phyloP scores from a whole-genome alignment of 1,139 yeast species.

The Blastobotrys elegans region DNA sequence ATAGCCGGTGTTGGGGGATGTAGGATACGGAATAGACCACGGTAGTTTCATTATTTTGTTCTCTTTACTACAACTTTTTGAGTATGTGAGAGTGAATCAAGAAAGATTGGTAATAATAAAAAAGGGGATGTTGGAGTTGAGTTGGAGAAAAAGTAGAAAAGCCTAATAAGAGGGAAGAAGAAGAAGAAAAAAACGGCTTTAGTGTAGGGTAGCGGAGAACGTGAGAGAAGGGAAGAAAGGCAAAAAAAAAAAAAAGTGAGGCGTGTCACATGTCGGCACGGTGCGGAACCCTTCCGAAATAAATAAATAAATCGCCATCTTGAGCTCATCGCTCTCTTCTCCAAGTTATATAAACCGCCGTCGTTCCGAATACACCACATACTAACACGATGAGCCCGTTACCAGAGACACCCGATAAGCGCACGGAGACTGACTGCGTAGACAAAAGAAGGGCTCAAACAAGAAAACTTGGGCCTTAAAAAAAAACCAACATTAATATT shows the following conservation, averaged over 20 bases:
- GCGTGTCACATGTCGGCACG: neutral
- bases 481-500: no score
- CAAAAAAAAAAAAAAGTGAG: neutral
- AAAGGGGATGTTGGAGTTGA: neutral
- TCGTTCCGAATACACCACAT: no score
- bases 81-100: no score
- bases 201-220: neutral
- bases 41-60: conserved; percentile 16
- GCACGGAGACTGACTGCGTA: no score
- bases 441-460: no score
- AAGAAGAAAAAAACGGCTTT: neutral
- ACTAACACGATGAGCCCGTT: no score
- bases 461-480: no score
- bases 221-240: neutral
- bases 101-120: neutral
- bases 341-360: no score
- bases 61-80: no score
- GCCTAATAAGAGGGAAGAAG: neutral
- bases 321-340: no score
- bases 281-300: neutral
- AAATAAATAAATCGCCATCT: no score
- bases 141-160: neutral
- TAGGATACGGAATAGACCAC: conserved; percentile 29
- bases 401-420: no score
- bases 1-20: conserved; percentile 28